These are phyloP conservation scores for Beta vulgaris DNA, from an alignment of 148 eudicot genomes.

Conservation along the genomic window DNA sequence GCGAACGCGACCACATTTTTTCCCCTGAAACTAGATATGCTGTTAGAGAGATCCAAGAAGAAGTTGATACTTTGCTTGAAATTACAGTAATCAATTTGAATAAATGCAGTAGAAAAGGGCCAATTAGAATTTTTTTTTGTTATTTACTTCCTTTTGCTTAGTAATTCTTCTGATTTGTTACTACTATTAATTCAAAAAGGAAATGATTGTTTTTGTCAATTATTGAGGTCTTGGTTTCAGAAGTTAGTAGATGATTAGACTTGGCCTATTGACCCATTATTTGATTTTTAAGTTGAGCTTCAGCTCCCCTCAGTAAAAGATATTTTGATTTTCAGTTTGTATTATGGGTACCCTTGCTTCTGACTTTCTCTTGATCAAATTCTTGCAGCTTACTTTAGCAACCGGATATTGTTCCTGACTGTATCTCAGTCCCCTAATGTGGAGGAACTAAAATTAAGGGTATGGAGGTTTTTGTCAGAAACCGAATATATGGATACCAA, in stretches of 20 bases:
- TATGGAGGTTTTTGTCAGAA: conserved; percentile 54
- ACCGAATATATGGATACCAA: conserved; percentile 27
- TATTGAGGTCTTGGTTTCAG: neutral
- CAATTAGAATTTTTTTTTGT: neutral
- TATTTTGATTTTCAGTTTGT: conserved; percentile 11
- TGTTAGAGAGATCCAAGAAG: no score
- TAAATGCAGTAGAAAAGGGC: no score
- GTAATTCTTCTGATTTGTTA: neutral
- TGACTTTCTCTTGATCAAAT: neutral
- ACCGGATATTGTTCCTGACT: conserved; percentile 55
- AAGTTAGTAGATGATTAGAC: conserved; percentile 12
- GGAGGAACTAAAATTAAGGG: conserved; percentile 51
- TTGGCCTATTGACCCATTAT: conserved; percentile 5
- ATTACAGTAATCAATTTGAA: no score
- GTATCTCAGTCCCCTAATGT: conserved; percentile 85
- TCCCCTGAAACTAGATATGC: no score
- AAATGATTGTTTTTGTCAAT: conserved; percentile 3
- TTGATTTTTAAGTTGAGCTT: neutral
- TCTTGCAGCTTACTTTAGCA: conserved; percentile 54
- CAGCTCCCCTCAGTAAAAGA: neutral
- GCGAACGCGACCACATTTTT: no score
- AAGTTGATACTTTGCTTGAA: no score
- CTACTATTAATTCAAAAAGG: conserved; percentile 4
- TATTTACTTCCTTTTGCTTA: neutral
- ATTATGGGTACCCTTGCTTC: neutral